Evolutionary conservation across 75 land plant species (phyloP).

Genomic region (Pinus taeda): DNA sequence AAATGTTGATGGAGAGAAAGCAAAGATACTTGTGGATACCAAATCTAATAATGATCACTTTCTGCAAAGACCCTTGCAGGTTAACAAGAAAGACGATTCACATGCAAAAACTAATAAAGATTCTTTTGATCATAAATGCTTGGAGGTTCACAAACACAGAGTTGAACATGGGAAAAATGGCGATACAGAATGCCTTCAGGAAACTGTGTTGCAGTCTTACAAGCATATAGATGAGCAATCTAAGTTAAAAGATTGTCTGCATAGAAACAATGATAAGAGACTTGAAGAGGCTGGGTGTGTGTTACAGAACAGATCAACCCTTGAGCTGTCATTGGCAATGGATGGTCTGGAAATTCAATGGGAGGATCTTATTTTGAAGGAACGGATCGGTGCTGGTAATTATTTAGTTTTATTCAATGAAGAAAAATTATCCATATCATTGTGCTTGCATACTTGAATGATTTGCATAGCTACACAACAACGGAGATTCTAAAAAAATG

Average conservation of each 20-base stretch:
- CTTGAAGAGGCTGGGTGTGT: constrained; percentile 13
- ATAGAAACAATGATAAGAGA: constrained; percentile 18
- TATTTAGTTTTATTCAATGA: background rate
- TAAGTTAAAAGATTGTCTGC: constrained; percentile 8
- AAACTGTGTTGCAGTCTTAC: constrained; percentile 5
- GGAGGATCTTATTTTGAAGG: constrained; percentile 75
- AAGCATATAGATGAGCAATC: constrained; percentile 12
- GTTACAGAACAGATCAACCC: constrained; percentile 13
- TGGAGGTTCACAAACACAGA: background rate
- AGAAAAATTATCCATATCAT: background rate
- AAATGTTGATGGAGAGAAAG: background rate
- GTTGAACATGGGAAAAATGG: background rate
- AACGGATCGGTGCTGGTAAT: constrained; percentile 83
- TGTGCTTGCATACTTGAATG: background rate
- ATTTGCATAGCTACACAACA: background rate
- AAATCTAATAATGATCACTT: background rate
- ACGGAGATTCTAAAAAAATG: background rate
- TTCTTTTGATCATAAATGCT: background rate
- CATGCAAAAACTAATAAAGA: background rate
- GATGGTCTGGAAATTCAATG: constrained; percentile 76
- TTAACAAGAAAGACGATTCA: constrained; percentile 1
- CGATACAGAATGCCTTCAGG: constrained; percentile 1
- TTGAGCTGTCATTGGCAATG: constrained; percentile 30
- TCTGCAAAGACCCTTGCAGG: constrained; percentile 3
- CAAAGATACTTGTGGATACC: background rate